phyloP scores from a whole-genome alignment of 176 grass and related monocot genomes.

The Leersia perrieri region DNA sequence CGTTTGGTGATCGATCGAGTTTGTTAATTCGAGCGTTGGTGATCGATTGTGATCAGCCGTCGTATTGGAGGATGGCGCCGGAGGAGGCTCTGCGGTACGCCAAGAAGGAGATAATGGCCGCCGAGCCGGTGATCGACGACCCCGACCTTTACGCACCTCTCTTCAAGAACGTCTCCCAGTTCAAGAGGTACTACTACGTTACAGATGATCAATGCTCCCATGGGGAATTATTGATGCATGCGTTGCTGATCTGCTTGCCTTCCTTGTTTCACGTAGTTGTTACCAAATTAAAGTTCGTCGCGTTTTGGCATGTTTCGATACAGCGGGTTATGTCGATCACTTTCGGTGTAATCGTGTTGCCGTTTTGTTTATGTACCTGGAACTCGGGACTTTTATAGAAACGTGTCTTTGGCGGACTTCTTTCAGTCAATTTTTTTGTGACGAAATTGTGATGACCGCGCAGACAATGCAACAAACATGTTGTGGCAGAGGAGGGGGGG shows the following conservation, averaged over 20 bases:
- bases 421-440: too few species aligned
- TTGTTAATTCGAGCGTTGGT: neutral
- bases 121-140: slow-evolving; percentile 44
- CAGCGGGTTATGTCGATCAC: too few species aligned
- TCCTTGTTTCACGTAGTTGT: neutral
- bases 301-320: neutral
- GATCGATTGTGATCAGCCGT: slow-evolving; percentile 41
- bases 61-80: slow-evolving; percentile 76
- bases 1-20: neutral
- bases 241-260: neutral
- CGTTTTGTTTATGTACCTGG: too few species aligned
- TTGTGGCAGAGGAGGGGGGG: too few species aligned
- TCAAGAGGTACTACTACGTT: slow-evolving; percentile 63
- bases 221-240: neutral
- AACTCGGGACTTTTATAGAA: too few species aligned
- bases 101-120: slow-evolving; percentile 61
- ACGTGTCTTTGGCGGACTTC: too few species aligned
- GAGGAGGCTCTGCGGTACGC: slow-evolving; percentile 66
- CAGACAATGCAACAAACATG: too few species aligned
- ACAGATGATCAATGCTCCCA: too few species aligned
- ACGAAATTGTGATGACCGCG: too few species aligned
- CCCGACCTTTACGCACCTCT: slow-evolving; percentile 66
- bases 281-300: neutral
- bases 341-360: neutral
- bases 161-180: slow-evolving; percentile 81